Base-by-base conservation (phyloP, 768 basidiomycete genomes). In the Macrocybe gigantea region DNA sequence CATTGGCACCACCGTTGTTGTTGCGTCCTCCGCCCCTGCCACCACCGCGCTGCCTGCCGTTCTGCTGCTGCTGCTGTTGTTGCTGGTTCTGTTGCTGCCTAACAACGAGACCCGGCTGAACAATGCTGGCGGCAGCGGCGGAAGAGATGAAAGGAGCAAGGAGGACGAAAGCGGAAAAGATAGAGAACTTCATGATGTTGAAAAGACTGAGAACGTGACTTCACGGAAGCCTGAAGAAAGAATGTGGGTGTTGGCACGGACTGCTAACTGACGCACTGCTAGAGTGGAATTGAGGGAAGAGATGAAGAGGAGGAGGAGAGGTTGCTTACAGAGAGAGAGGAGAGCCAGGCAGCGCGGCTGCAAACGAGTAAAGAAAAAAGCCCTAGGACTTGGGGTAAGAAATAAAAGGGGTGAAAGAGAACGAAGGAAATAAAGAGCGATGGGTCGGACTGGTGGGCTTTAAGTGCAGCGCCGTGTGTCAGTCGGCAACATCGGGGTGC, bases 301-400 rank as follows among this genome's bases (percentile, higher is more conserved):
- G 14, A 14, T 6, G 7, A 33, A 43, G 6, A 6, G 14, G 30
- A 14, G 31, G 30, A 39, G 12, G 41, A 7, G n/a, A 32, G 34
- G 35, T 10, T 31, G 12, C 4, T 5, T 38, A 58, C 63, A 56
- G 62, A 58, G 54, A 57, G 46, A 50, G 49, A 55, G 56, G 57
- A 63, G 55, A 61, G 56, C 56, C 59, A 60, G 59, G 44, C 80
- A 81, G 79, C 80, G 51, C 79, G 62, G 80, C 78, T 80, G 80
- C 77, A 53, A 58, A 60, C 59, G 53, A 57, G 52, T 50, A 49
- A 53, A 57, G 51, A 53, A 37, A 49, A 60, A 56, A 53, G 58
- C 60, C 59, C 46, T 47, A 56, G 50, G 50, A 56, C 55, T 60
- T 60, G 56, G 54, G 44, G 49, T 22, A 51, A 58, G 38, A 44